Base-by-base conservation (phyloP, 2,329 filamentous ascomycete species). In the Calonectria pseudoturangicola region DNA sequence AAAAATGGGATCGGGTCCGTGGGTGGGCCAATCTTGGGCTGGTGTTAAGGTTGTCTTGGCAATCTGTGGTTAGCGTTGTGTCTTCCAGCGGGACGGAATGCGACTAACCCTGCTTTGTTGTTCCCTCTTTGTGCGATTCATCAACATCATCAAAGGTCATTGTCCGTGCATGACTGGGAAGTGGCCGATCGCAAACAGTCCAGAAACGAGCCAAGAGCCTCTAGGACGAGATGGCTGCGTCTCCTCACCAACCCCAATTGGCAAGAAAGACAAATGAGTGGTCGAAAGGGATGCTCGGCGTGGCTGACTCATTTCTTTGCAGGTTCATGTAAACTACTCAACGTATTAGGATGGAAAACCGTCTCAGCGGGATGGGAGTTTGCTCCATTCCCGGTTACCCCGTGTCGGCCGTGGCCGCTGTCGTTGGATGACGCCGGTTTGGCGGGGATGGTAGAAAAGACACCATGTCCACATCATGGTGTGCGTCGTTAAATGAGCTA, bases 11-110 rank as follows among this genome's bases (percentile, higher is more conserved):
- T 51, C 36, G 41, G 66, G 43, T 68, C 51, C 64, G 62, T 33
- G 33, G 43, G 73, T 74, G 74, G 72, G 43, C 70, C 63, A 68
- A 67, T 71, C 69, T 71, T 51, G 63, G 75, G 66, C 51, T 72
- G 72, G 71, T 70, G 72, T 74, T 68, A 69, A 76, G 56, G 73
- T 71, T 69, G 67, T 73, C 76, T 79, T 79, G 75, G 75, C 72
- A 74, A 75, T 77, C 64, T 65, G 66, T 47, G 66, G 72, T 64
- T 72, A 72, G 70, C 74, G 69, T 66, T 50, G 25, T 51, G 45
- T 73, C 47, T 71, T 63, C 68, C 71, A 72, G 62, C 58, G 25
- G 66, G 54, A 63, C 36, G 77, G 72, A 73, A 78, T 77, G 74
- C 66, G 41, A 70, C 56, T 50, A 71, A 68, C 54, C 50, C 27